Evolutionary conservation across 2,329 filamentous ascomycete genomes (phyloP), one percentile per base, ranked within the genome.

Genomic region (Penicillium sp.): DNA sequence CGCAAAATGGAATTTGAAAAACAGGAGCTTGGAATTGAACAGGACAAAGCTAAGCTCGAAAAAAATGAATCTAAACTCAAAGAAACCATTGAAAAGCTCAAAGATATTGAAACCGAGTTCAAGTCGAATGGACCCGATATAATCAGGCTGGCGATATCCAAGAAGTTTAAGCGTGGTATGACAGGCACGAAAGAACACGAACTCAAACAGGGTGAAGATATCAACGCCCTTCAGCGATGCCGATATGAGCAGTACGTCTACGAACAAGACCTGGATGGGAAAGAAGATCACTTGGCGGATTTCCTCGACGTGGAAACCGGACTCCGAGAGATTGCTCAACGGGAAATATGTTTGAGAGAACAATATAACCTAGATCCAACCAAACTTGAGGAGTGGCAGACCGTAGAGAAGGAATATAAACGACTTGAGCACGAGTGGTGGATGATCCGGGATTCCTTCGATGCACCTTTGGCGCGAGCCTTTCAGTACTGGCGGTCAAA

Each of bases 401-500:
- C 15, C 15, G 2, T 10, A 12, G 4, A 9, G 9, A 45, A 43
- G 12, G 31, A 23, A 35, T 48, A 23, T n/a, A 21, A 12, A 10
- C 19, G 5, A 17, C 19, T 41, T 52, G 19, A 25, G 15, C 29
- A 8, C 35, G 9, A 48, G 21, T 48, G 52, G 52, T 19, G 25
- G 35, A 6, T 15, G 17, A 19, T 21, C 15, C 52, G 35, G 1
- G 4, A 9, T 19, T 27, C 5, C 4, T 35, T 54, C 2, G 7
- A 29, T 15, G 52, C 42, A 6, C n/a, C 37, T n/a, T 37, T 50
- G n/a, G 17, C 1, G 19, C 54, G 57, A 51, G 57, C 13, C 0
- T 56, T 59, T 17, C 7, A 51, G 7, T 12, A 49, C 19, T 59
- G 57, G 57, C 47, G 53, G 21, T 43, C 47, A 10, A 9, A 51